Evolutionary conservation across 495 filamentous ascomycete genomes (phyloP).

Genomic region (Lasiosphaeris hirsuta): DNA sequence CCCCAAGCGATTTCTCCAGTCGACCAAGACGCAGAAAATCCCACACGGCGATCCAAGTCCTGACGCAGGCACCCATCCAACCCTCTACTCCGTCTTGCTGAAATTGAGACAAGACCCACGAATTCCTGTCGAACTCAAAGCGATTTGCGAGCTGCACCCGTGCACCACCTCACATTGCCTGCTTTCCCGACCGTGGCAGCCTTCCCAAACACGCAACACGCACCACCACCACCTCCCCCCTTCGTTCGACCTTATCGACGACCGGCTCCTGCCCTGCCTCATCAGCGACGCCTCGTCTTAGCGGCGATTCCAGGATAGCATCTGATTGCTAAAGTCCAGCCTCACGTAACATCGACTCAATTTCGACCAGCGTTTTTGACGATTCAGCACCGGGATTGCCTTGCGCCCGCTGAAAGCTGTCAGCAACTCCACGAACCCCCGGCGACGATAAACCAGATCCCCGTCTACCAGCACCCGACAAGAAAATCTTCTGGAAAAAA

Average conservation of each 20-base stretch:
- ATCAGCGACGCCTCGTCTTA: constrained; percentile 18
- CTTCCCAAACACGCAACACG: constrained; percentile 19
- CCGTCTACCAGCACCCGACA: constrained; percentile 18
- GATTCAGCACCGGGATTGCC: constrained; percentile 18
- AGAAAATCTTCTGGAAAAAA: constrained; percentile 6
- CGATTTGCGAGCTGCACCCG: constrained; percentile 17
- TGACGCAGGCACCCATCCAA: constrained; percentile 22
- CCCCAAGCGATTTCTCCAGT: constrained; percentile 22
- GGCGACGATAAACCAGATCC: constrained; percentile 29
- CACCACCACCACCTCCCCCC: constrained; percentile 12
- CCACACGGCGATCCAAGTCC: constrained; percentile 29
- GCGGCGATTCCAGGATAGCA: constrained; percentile 14
- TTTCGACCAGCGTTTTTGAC: constrained; percentile 10
- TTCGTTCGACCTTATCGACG: constrained; percentile 14
- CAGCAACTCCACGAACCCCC: constrained; percentile 19
- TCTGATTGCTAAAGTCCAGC: constrained; percentile 19
- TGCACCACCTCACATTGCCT: constrained; percentile 16
- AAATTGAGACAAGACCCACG: constrained; percentile 27
- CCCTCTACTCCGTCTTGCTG: constrained; percentile 16
- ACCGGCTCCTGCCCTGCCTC: constrained; percentile 11
- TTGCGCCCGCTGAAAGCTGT: constrained; percentile 16
- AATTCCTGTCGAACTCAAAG: constrained; percentile 27
- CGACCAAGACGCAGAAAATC: constrained; percentile 21
- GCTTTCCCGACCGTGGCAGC: constrained; percentile 31
- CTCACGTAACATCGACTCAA: constrained; percentile 15